Conservation (phyloP, 176 grass and related monocot species). For the Bromus sterilis region DNA sequence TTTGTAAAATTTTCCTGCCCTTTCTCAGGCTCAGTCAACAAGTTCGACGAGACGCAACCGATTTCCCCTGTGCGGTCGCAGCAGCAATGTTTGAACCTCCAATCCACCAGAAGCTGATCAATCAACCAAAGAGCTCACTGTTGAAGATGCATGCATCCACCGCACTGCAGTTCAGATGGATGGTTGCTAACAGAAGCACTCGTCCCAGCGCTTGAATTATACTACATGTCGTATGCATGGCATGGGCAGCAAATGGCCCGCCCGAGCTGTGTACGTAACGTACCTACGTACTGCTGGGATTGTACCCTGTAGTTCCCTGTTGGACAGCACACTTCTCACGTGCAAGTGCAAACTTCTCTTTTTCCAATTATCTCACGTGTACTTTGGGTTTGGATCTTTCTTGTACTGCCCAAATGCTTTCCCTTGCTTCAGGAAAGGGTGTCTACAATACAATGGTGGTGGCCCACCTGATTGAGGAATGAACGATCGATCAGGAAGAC, state of each 20-base stretch:
- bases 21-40: background rate
- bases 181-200: background rate
- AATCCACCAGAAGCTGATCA: background rate
- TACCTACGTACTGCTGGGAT: background rate
- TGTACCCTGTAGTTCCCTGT: background rate
- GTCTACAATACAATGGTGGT: too few relatives aligned
- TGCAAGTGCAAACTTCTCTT: background rate
- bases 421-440: background rate
- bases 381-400: background rate
- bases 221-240: background rate
- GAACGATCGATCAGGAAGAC: background rate
- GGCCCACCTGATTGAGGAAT: conserved; percentile 4
- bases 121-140: background rate
- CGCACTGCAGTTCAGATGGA: background rate
- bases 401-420: background rate
- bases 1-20: too few relatives aligned
- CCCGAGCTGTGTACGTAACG: too few relatives aligned
- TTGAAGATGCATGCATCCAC: background rate
- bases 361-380: background rate
- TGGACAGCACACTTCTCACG: background rate
- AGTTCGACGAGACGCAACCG: background rate
- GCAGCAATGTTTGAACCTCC: conserved; percentile 2
- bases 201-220: background rate
- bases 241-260: background rate
- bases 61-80: background rate